Evolutionary conservation across 2,329 filamentous ascomycete species (phyloP).

Genomic region (Zasmidium citrigriseum): DNA sequence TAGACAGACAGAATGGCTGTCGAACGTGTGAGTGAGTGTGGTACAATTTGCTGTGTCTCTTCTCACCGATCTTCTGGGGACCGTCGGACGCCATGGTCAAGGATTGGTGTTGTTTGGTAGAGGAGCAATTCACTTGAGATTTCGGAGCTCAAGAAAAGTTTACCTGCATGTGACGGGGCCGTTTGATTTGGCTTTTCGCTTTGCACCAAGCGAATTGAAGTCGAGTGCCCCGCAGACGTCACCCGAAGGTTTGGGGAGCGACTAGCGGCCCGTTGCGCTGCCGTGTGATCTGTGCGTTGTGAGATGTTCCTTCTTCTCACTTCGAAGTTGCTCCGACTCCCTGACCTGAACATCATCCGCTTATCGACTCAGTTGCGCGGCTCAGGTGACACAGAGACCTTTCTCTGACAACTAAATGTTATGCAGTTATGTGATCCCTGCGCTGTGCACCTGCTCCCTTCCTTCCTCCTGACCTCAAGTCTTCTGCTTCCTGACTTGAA

Average conservation of each 20-base stretch:
- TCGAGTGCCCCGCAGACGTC: neutral
- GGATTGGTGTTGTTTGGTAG: neutral
- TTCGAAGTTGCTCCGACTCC: no score
- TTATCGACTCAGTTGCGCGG: no score
- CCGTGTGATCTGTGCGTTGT: no score
- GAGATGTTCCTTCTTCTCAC: no score
- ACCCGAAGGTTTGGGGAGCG: neutral
- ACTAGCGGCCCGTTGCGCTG: neutral
- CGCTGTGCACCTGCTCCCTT: no score
- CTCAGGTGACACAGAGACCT: no score
- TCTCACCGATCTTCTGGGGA: constrained; percentile 28
- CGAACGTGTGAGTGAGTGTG: neutral
- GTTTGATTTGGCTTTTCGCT: neutral
- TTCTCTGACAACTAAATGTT: no score
- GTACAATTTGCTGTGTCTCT: neutral
- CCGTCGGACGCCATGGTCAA: constrained; percentile 23
- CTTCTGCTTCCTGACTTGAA: no score
- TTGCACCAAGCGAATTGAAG: neutral
- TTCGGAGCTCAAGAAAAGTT: neutral
- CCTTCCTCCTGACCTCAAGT: no score
- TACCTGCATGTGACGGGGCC: neutral
- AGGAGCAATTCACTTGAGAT: neutral
- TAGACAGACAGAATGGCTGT: constrained; percentile 93
- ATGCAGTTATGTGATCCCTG: no score
- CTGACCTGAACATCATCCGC: no score